These are phyloP conservation scores for Chrysanthemum seticuspe DNA, from an alignment of 129 eudicot genomes.

Conservation along the genomic window DNA sequence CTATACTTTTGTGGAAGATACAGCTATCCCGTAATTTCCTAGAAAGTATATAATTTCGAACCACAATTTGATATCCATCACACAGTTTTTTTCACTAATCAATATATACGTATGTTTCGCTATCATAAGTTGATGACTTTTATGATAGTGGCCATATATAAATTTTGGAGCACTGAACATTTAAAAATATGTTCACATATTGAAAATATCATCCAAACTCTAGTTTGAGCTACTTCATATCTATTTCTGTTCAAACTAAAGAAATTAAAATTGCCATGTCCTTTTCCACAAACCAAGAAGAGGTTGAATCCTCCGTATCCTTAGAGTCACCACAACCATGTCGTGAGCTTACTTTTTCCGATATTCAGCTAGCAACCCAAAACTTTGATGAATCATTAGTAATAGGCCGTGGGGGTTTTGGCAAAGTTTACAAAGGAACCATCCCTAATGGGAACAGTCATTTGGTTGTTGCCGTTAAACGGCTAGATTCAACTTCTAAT, in stretches of 20 bases:
- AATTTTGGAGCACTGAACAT: too few relatives aligned
- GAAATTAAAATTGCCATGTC: background rate
- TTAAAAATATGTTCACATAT: background rate
- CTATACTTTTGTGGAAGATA: too few relatives aligned
- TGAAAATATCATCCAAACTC: too few relatives aligned
- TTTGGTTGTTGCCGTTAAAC: background rate
- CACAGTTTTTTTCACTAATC: too few relatives aligned
- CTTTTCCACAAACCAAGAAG: background rate
- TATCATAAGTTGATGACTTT: too few relatives aligned
- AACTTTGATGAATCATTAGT: conserved; percentile 21
- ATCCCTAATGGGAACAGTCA: background rate
- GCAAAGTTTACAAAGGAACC: conserved; percentile 23
- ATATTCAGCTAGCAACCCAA: conserved; percentile 13
- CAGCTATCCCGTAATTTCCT: too few relatives aligned
- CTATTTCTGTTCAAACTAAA: too few relatives aligned
- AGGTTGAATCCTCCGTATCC: background rate
- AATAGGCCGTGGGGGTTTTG: conserved; percentile 18
- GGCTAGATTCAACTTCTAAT: conserved; percentile 13
- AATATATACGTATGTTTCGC: too few relatives aligned
- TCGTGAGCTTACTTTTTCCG: background rate
- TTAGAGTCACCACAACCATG: conserved; percentile 1
- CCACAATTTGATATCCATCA: too few relatives aligned
- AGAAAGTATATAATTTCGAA: too few relatives aligned
- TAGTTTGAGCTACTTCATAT: too few relatives aligned
- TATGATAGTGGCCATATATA: too few relatives aligned